Percentiles rank a stretch among this genome's conserved stretches.
These are phyloP conservation scores for Eutypella sp. DNA, from an alignment of 2,329 filamentous ascomycete species.

Conservation along the genomic window DNA sequence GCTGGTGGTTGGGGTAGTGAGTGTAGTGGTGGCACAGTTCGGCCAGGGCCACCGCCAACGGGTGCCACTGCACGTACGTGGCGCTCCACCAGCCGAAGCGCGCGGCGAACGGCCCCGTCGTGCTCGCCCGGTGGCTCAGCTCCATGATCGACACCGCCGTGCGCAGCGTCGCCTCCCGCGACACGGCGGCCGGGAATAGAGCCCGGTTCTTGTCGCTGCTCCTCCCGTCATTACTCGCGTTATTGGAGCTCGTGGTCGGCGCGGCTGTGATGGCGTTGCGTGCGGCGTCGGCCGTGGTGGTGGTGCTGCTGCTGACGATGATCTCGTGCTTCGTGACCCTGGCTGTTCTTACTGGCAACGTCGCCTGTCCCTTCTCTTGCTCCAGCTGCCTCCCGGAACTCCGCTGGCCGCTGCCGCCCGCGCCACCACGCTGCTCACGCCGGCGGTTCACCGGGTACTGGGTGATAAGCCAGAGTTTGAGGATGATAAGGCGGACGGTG, in stretches of 20 bases:
- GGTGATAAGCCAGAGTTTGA: slow-evolving; percentile 42
- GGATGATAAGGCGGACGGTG: slow-evolving; percentile 37
- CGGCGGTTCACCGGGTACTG: slow-evolving; percentile 39
- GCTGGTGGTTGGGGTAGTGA: too few species aligned
- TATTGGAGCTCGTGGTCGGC: too few species aligned
- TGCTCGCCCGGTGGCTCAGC: slow-evolving; percentile 27
- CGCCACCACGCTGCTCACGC: too few species aligned
- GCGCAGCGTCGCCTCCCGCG: slow-evolving; percentile 38
- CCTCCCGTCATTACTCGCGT: neutral
- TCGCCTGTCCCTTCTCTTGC: neutral
- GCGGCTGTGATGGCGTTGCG: too few species aligned
- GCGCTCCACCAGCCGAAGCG: slow-evolving; percentile 44
- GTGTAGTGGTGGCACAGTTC: slow-evolving; percentile 47
- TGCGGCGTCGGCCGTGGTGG: neutral
- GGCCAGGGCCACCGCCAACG: slow-evolving; percentile 46
- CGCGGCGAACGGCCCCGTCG: slow-evolving; percentile 27
- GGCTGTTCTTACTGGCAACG: slow-evolving; percentile 1
- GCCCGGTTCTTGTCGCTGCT: neutral
- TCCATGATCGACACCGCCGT: slow-evolving; percentile 44
- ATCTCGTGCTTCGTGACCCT: neutral
- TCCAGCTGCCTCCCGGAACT: neutral
- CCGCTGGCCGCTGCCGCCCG: too few species aligned
- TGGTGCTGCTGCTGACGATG: slow-evolving; percentile 2
- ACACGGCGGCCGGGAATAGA: too few species aligned
- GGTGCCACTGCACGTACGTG: slow-evolving; percentile 51